Evolutionary conservation across 495 filamentous ascomycete genomes (phyloP).

Genomic region (Neurospora africana): DNA sequence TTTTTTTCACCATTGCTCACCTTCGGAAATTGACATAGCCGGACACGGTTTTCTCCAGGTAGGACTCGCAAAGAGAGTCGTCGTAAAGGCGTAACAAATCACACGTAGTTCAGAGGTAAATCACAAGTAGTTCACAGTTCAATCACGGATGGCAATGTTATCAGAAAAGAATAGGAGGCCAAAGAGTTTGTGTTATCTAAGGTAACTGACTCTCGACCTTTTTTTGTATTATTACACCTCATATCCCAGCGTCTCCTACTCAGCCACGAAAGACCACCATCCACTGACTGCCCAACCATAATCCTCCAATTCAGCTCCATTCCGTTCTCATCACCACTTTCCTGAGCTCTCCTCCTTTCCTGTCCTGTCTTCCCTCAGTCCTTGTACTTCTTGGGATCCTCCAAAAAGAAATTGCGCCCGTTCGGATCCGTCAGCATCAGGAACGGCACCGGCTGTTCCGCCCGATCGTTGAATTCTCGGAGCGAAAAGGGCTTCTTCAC

Average conservation of each 20-base stretch:
- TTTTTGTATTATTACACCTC: neutral
- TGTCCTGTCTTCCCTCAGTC: neutral
- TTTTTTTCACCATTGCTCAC: no score
- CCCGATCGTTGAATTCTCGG: neutral
- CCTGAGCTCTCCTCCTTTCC: neutral
- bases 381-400: neutral
- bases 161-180: neutral
- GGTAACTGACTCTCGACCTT: neutral
- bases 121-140: neutral
- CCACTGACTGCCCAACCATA: neutral
- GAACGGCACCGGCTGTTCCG: neutral
- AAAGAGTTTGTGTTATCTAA: neutral
- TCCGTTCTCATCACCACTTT: neutral
- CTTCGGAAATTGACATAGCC: no score
- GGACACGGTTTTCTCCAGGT: no score
- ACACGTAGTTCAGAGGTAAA: no score
- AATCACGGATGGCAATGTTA: neutral
- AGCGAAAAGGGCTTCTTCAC: neutral
- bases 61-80: no score
- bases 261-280: neutral
- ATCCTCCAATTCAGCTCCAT: neutral
- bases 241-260: neutral
- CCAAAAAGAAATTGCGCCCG: neutral
- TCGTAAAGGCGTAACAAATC: neutral
- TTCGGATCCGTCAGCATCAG: neutral